These are phyloP conservation scores for Penicillium bialowiezense DNA, from an alignment of 495 filamentous ascomycete genomes.

Conservation along the genomic window DNA sequence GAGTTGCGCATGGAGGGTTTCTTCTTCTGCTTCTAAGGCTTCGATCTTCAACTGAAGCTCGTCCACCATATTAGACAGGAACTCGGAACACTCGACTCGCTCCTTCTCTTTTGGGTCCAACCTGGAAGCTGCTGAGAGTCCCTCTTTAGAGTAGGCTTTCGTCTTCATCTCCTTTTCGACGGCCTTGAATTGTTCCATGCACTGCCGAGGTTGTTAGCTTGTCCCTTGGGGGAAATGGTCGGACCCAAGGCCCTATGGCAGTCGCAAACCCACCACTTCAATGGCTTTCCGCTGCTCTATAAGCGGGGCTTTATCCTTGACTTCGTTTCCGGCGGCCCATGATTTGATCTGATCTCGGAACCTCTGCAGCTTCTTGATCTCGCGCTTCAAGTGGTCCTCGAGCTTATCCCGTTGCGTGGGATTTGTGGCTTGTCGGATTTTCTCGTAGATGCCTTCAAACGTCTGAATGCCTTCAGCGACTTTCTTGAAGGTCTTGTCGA, in stretches of 20 bases:
- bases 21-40: slow-evolving; percentile 84
- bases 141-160: slow-evolving; percentile 98
- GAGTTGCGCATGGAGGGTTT: slow-evolving; percentile 78
- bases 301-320: slow-evolving; percentile 97
- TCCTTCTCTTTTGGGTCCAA: slow-evolving; percentile 94
- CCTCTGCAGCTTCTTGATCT: slow-evolving; percentile 99
- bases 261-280: slow-evolving; percentile 67
- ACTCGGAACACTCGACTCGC: slow-evolving; percentile 80
- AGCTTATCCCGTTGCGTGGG: slow-evolving; percentile 95
- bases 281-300: slow-evolving; percentile 91
- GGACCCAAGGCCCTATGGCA: background rate
- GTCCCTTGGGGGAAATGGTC: background rate
- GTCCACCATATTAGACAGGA: slow-evolving; percentile 83
- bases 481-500: slow-evolving; percentile 98
- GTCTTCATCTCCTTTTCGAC: slow-evolving; percentile 99
- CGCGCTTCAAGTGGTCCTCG: slow-evolving; percentile 94
- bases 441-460: slow-evolving; percentile 93
- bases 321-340: slow-evolving; percentile 95
- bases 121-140: slow-evolving; percentile 82
- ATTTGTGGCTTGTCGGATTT: slow-evolving; percentile 87
- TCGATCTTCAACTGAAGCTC: slow-evolving; percentile 93
- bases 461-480: slow-evolving; percentile 86
- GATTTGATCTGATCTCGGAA: slow-evolving; percentile 98
- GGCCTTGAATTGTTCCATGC: slow-evolving; percentile 99
- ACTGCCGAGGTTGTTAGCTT: slow-evolving; percentile 53